Evolutionary conservation across 768 basidiomycete genomes (phyloP).

Genomic region (Boletus rubropictus): DNA sequence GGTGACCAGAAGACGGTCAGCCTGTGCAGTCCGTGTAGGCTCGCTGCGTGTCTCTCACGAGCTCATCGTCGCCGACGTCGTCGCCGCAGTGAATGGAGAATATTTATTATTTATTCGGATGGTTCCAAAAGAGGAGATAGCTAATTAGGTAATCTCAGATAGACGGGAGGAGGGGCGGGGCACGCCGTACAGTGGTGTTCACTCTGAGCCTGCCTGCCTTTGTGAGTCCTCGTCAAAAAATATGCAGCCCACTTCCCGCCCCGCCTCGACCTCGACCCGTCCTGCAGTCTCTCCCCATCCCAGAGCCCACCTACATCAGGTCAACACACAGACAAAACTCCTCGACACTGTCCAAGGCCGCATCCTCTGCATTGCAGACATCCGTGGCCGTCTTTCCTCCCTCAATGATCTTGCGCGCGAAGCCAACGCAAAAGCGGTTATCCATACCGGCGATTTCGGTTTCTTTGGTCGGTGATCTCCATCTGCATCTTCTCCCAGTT

Average conservation of each 20-base stretch:
- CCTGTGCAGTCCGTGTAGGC: constrained; percentile 7
- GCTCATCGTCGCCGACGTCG: constrained; percentile 24
- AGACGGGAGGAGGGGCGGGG: neutral
- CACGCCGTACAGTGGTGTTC: neutral
- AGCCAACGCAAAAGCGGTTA: constrained; percentile 83
- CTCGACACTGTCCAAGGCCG: constrained; percentile 78
- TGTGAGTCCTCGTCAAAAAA: constrained; percentile 24
- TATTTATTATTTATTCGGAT: constrained; percentile 11
- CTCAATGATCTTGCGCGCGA: constrained; percentile 90
- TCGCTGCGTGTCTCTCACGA: constrained; percentile 19
- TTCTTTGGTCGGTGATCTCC: constrained; percentile 69
- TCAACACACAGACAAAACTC: constrained; percentile 74
- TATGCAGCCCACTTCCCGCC: constrained; percentile 54
- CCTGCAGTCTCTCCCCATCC: constrained; percentile 54
- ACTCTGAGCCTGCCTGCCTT: constrained; percentile 12
- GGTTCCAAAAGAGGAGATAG: constrained; percentile 14
- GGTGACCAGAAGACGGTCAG: neutral
- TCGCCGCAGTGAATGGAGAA: neutral
- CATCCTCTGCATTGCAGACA: constrained; percentile 93
- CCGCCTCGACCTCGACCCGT: constrained; percentile 56
- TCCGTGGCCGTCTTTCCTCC: constrained; percentile 78
- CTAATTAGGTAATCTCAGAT: constrained; percentile 24
- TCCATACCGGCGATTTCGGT: constrained; percentile 99
- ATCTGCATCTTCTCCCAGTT: neutral
- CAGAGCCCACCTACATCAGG: constrained; percentile 36